Conservation (phyloP, 179 eudicot genomes). For the Gypsophila paniculata region DNA sequence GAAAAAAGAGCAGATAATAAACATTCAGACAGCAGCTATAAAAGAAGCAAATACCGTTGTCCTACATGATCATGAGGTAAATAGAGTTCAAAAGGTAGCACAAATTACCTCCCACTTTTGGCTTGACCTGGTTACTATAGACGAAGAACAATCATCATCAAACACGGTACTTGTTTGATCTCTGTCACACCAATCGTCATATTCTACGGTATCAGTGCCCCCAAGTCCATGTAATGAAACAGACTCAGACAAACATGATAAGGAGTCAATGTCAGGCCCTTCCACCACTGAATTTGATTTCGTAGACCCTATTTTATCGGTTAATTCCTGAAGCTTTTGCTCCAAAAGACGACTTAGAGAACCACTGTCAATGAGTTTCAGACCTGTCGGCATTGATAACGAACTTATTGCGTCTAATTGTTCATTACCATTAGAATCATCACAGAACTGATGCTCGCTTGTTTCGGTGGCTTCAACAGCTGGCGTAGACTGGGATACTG, state of each 20-base stretch:
- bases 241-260: conserved; percentile 34
- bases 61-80: background rate
- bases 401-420: conserved; percentile 33
- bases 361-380: conserved; percentile 53
- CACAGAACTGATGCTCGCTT: conserved; percentile 19
- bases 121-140: conserved; percentile 33
- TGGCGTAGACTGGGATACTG: conserved; percentile 35
- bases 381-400: conserved; percentile 38
- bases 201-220: conserved; percentile 20
- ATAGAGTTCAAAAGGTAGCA: conserved; percentile 1
- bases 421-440: conserved; percentile 28
- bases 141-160: conserved; percentile 36
- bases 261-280: conserved; percentile 32
- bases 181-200: conserved; percentile 31
- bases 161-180: conserved; percentile 32
- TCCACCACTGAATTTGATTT: conserved; percentile 30
- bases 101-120: conserved; percentile 52
- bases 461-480: conserved; percentile 34
- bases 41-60: background rate
- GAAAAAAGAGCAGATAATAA: background rate
- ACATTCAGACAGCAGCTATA: conserved; percentile 1
- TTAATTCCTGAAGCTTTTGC: conserved; percentile 80
- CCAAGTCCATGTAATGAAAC: conserved; percentile 25
- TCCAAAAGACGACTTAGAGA: conserved; percentile 79
- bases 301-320: conserved; percentile 57